These are phyloP conservation scores for Datisca glomerata DNA, from an alignment of 306 rosid species.

Conservation along the genomic window DNA sequence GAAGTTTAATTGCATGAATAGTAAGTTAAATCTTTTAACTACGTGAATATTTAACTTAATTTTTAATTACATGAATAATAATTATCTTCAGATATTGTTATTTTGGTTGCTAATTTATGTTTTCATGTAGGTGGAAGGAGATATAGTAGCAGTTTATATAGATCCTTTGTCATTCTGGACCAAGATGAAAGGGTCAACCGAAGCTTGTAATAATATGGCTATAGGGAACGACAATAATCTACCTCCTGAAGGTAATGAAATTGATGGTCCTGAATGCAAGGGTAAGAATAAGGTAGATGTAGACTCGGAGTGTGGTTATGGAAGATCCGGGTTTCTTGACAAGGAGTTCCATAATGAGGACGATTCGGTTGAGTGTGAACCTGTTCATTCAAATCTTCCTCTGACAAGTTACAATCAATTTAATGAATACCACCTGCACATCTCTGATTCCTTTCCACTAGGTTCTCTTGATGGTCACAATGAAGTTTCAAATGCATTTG, in stretches of 20 bases:
- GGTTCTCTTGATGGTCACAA: slow-evolving; percentile 26
- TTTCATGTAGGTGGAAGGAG: slow-evolving; percentile 69
- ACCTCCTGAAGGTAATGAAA: slow-evolving; percentile 25
- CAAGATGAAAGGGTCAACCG: slow-evolving; percentile 62
- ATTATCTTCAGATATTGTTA: not conserved
- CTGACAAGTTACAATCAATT: slow-evolving; percentile 18
- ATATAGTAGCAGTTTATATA: slow-evolving; percentile 58
- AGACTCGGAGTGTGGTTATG: slow-evolving; percentile 19
- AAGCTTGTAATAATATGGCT: slow-evolving; percentile 21
- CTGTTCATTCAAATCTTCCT: slow-evolving; percentile 20
- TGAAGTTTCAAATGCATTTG: slow-evolving; percentile 31
- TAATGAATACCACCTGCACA: slow-evolving; percentile 15
- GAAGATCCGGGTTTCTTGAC: slow-evolving; percentile 20
- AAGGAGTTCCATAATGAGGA: slow-evolving; percentile 15
- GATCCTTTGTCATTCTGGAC: slow-evolving; percentile 65
- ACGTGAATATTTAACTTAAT: too few relatives aligned
- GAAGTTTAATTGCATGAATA: too few relatives aligned
- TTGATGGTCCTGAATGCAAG: slow-evolving; percentile 23
- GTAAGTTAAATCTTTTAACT: too few relatives aligned
- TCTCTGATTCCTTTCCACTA: slow-evolving; percentile 19
- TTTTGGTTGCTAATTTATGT: slow-evolving; percentile 4
- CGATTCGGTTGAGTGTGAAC: slow-evolving; percentile 12
- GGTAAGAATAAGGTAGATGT: slow-evolving; percentile 34
- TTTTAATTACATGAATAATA: too few relatives aligned
- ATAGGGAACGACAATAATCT: slow-evolving; percentile 24